Evolutionary conservation across 495 filamentous ascomycete species (phyloP).

Genomic region (Friedmanniomyces simplex): DNA sequence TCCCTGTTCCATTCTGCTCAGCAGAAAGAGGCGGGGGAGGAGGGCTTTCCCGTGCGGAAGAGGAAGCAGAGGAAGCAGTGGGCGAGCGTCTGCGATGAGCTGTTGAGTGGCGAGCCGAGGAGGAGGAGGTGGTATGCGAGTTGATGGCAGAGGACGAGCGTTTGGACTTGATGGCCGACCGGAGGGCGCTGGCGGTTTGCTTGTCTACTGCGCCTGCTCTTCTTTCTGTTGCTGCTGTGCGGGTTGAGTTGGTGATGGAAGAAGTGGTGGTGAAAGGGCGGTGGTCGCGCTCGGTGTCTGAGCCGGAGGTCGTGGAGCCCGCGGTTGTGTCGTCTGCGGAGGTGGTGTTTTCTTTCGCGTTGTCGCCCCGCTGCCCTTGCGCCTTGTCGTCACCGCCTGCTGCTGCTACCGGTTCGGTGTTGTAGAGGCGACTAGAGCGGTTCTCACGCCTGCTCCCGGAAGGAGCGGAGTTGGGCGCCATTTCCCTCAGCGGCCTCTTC

Average conservation of each 20-base stretch:
- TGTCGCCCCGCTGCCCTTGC: not conserved
- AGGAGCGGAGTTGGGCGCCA: constrained; percentile 44
- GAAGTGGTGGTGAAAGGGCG: constrained; percentile 5
- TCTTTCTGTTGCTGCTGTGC: not conserved
- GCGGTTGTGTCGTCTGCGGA: not conserved
- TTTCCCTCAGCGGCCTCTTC: constrained; percentile 53
- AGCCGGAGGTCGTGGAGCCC: constrained; percentile 33
- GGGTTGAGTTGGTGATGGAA: not conserved
- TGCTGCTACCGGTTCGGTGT: constrained; percentile 38
- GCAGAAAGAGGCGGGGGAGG: constrained; percentile 17
- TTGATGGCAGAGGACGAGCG: constrained; percentile 34
- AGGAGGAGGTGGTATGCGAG: constrained; percentile 8
- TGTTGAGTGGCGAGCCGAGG: constrained; percentile 14
- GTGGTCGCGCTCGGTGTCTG: constrained; percentile 33
- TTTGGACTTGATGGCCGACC: constrained; percentile 55
- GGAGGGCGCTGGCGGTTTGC: constrained; percentile 45
- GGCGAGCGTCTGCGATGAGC: constrained; percentile 55
- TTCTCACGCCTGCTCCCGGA: no score
- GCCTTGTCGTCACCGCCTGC: constrained; percentile 10
- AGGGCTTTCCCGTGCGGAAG: not conserved
- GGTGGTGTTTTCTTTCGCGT: not conserved
- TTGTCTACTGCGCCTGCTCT: constrained; percentile 25
- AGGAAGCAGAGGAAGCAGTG: constrained; percentile 30
- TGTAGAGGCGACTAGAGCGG: constrained; percentile 29
- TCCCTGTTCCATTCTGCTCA: not conserved